Base-by-base conservation (phyloP, 345 rosid species). In the Eucalyptus guilfoylei region DNA sequence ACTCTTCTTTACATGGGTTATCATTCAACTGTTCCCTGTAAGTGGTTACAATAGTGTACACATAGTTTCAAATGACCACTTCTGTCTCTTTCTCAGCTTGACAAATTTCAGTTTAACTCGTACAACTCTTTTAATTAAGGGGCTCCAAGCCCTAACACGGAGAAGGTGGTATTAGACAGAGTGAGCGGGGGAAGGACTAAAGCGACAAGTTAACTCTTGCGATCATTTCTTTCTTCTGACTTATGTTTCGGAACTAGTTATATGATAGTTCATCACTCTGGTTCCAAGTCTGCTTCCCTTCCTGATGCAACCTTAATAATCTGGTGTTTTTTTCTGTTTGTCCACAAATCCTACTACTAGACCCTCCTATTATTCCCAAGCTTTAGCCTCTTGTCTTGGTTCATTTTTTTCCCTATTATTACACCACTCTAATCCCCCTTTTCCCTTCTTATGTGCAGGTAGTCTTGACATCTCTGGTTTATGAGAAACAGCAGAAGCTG, bases 1-100 rank as follows among this genome's bases (percentile, higher is more conserved):
- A 12, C 95, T 97, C 89, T 96, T 98, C 93, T 98, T 98, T 88
- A 92, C 95, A 7, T 96, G 98, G 98, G 96, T 95, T 91, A 86
- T 95, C 90, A 89, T 96, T 86, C 98, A 94, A 89, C 96, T 97
- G 50, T 97, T 98, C 91, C 98, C 99, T 47, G 99, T 89, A 49
- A 55, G 86, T 44, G 62, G 49, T 67, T 37, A 52, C 54, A 5
- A 40, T 52, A 50, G 50, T 16, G 30, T 34, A 44, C 62, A n/a
- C 54, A 37, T 72, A 60, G 81, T 69, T 32, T 26, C 44, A 52
- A 60, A 26, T 55, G 28, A 7, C 86, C 86, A 21, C 86, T 17
- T 37, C 86, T 85, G 49, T 85, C 49, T 45, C 21, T 26, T 45
- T 44, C 86, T 85, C 86, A 85, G 13, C 86, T 44, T 49, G 86